Base-by-base conservation (phyloP, 2,329 filamentous ascomycete species). In the Penicillium griseofulvum region DNA sequence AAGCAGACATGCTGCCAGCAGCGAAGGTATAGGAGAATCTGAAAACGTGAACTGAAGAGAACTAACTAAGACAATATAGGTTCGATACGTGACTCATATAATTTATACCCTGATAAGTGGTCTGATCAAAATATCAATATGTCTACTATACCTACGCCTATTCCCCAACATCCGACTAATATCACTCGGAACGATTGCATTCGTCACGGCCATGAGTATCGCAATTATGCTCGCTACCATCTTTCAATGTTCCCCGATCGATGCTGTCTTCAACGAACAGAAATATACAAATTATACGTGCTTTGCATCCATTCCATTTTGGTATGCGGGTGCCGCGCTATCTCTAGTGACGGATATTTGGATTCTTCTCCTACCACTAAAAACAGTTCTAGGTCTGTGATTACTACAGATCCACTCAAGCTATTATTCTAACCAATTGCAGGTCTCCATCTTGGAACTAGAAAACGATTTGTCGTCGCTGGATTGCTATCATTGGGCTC, bases 281-380 rank as follows among this genome's bases (percentile, higher is more conserved):
- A 28, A 48, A 29, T 48, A 38, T 7, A 5, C 38, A 16, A 22
- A 48, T 38, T 38, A 48, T 38, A 48, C 24, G 2, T 48, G 45
- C 24, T 38, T 38, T 19, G 24, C 4, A 16, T 38, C 45, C 4
- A 29, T 48, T 26, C 49, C 54, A 11, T 59, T 57, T 14, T 59
- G 57, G 57, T 59, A 53, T 19, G 33, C 51, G 6, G 39, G 26
- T 1, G 46, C 54, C 7, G 50, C 50, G 4, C 5, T 54, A n/a
- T 57, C 41, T 12, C 43, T 59, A 17, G 54, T 26, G 5, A 59
- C 54, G 1, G 57, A 54, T 41, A 7, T 59, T 14, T 59, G 57
- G 57, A 57, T 59, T 26, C 31, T 59, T 16, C 10, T 33, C n/a
- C 24, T 59, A 11, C 57, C 57, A 28, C 24, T 48, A n/a, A 48